These are phyloP conservation scores for Waltergamsia citrina DNA, from an alignment of 2,329 filamentous ascomycete genomes.

Conservation along the genomic window DNA sequence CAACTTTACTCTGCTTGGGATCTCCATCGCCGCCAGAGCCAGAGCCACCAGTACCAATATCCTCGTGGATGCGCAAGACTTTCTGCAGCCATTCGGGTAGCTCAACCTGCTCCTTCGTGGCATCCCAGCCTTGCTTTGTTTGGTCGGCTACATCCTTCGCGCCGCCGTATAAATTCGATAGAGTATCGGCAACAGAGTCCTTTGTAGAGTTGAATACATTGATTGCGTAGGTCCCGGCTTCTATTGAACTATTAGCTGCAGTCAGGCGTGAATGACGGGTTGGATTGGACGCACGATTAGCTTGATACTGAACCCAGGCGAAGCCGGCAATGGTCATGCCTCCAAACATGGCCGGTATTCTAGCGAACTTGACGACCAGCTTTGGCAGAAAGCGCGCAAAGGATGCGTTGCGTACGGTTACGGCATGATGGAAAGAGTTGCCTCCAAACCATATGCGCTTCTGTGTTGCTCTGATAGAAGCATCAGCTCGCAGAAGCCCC, in stretches of 20 bases:
- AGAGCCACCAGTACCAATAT: slow-evolving; percentile 39
- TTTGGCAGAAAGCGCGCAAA: slow-evolving; percentile 67
- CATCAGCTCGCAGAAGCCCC: slow-evolving; percentile 59
- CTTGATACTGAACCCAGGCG: slow-evolving; percentile 94
- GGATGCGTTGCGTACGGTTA: slow-evolving; percentile 53
- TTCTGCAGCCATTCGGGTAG: slow-evolving; percentile 70
- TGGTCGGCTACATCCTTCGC: slow-evolving; percentile 70
- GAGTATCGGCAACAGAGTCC: slow-evolving; percentile 61
- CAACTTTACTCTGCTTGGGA: slow-evolving; percentile 50
- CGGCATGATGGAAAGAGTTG: slow-evolving; percentile 76
- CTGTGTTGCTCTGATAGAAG: slow-evolving; percentile 49
- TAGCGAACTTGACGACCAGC: slow-evolving; percentile 79
- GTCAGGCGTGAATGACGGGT: not conserved
- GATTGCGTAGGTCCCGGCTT: slow-evolving; percentile 37
- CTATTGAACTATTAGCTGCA: slow-evolving; percentile 20
- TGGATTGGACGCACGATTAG: slow-evolving; percentile 55
- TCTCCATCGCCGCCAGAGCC: slow-evolving; percentile 37
- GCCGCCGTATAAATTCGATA: slow-evolving; percentile 60
- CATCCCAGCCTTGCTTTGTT: slow-evolving; percentile 72
- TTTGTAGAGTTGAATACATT: slow-evolving; percentile 67
- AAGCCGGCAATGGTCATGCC: slow-evolving; percentile 78
- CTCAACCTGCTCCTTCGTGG: slow-evolving; percentile 68
- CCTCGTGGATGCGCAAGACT: slow-evolving; percentile 54
- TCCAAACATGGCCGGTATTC: slow-evolving; percentile 85
- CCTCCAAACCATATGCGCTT: slow-evolving; percentile 68